Evolutionary conservation across 495 filamentous ascomycete species (phyloP).

Genomic region (Opeltia flavorubescens): DNA sequence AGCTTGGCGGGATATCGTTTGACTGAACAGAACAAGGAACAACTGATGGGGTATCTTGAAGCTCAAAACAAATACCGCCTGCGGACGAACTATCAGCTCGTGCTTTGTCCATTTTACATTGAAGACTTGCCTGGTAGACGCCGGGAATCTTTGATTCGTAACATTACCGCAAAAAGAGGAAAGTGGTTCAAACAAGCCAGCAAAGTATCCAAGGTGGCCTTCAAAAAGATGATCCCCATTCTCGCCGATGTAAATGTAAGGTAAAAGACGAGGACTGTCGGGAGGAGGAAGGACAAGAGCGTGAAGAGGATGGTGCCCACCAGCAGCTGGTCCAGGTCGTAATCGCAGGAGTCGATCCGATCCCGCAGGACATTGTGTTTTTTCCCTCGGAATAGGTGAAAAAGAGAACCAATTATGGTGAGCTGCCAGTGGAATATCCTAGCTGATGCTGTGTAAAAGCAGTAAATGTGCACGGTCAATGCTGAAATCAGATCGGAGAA

Average conservation of each 20-base stretch:
- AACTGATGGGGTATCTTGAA: slow-evolving; percentile 53
- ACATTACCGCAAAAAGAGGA: slow-evolving; percentile 92
- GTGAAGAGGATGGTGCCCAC: slow-evolving; percentile 96
- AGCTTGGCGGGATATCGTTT: slow-evolving; percentile 33
- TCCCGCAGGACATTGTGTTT: slow-evolving; percentile 96
- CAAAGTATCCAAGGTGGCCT: slow-evolving; percentile 77
- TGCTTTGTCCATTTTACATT: slow-evolving; percentile 3
- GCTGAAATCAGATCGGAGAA: slow-evolving; percentile 91
- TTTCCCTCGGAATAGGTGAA: slow-evolving; percentile 95
- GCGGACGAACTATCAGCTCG: neutral
- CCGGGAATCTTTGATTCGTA: slow-evolving; percentile 83
- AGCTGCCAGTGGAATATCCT: slow-evolving; percentile 98
- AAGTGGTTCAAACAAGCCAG: slow-evolving; percentile 96
- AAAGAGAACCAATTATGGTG: slow-evolving; percentile 87
- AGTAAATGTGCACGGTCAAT: slow-evolving; percentile 90
- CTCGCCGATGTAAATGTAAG: slow-evolving; percentile 87
- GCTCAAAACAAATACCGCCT: slow-evolving; percentile 85
- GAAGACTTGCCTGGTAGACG: slow-evolving; percentile 60
- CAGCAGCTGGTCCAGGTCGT: slow-evolving; percentile 93
- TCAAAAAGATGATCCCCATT: slow-evolving; percentile 87
- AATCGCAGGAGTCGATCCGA: slow-evolving; percentile 96
- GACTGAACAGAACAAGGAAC: slow-evolving; percentile 17
- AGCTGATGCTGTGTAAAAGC: slow-evolving; percentile 91
- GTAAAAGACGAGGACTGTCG: slow-evolving; percentile 93
- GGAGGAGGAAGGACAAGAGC: slow-evolving; percentile 84